Conservation (phyloP, 352 stramenopile genomes). For the Pythium brachiatum region DNA sequence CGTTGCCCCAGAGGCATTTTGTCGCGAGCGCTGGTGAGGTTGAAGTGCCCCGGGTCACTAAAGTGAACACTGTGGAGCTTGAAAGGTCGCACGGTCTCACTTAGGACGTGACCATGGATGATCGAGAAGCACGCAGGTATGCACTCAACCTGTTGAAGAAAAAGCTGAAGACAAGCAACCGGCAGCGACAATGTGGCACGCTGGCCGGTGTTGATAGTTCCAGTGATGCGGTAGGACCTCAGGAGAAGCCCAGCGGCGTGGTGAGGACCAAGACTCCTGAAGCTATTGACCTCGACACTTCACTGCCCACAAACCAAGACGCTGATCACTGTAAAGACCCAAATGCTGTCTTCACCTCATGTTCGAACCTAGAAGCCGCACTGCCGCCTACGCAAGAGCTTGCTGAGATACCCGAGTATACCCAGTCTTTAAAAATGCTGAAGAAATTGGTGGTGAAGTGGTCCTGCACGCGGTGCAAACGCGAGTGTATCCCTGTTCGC, state of each 20-base stretch:
- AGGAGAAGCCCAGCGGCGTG: not conserved
- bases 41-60: conserved; percentile 7
- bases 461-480: conserved; percentile 54
- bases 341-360: not conserved
- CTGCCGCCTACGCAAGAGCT: not conserved
- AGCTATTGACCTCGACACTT: too few species aligned
- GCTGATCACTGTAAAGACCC: not conserved
- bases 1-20: not conserved
- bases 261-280: not conserved
- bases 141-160: conserved; percentile 27
- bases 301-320: too few species aligned
- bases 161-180: conserved; percentile 9
- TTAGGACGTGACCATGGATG: conserved; percentile 3
- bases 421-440: not conserved
- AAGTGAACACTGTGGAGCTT: conserved; percentile 12
- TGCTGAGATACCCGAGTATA: not conserved
- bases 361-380: not conserved
- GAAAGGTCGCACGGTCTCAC: conserved; percentile 15
- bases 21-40: not conserved
- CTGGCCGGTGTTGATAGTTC: not conserved
- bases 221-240: not conserved
- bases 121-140: conserved; percentile 6
- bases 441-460: conserved; percentile 52
- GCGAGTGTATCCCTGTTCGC: conserved; percentile 73
- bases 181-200: not conserved